Base-by-base conservation (phyloP, 129 eudicot species). In the Solidago caesia region DNA sequence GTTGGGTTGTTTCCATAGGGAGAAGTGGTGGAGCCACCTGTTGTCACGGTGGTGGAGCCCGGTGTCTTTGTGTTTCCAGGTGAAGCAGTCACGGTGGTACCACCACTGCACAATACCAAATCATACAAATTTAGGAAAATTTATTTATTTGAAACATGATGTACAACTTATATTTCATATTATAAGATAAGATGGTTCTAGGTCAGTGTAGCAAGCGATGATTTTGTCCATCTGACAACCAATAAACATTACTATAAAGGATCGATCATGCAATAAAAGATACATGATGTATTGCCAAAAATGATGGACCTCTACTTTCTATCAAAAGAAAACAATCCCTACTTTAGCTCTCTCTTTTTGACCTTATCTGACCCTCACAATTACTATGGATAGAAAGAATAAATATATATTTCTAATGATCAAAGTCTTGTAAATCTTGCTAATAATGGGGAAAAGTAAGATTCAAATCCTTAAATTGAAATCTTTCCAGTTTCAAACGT, bases 1-100 rank as follows among this genome's bases (percentile, higher is more conserved):
- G 73, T 64, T 44, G 82, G 82, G 77, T 71, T 78, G 77, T 71
- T 79, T 53, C 83, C 83, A 16, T 72, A 79, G 3, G 78, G 83
- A 57, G 82, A 71, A 29, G 68, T 73, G 69, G 69, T 79, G 44
- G 72, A 55, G 79, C 78, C 53, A 6, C 83, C 83, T 16, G 83
- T 14, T 12, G 83, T 79, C 75, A 79, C 74, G 14, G 79, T 73
- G 13, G 82, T 79, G 11, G 82, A 72, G 48, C 83, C 70, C 2
- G 83, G 79, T 39, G 83, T 39, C 13, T 16, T 79, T 0, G 77
- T 64, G 74, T 73, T 73, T 39, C 82, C 77, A 55, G 26, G 63
- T 70, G 39, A 33, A 2, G 39, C 39, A 33, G 76, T 65, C 68
- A 49, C 7, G 0, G 53, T 9, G 3, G 51, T 46, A 39, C 83